Conservation (phyloP, 2,329 filamentous ascomycete species). For the Cordyceps pruinosa region DNA sequence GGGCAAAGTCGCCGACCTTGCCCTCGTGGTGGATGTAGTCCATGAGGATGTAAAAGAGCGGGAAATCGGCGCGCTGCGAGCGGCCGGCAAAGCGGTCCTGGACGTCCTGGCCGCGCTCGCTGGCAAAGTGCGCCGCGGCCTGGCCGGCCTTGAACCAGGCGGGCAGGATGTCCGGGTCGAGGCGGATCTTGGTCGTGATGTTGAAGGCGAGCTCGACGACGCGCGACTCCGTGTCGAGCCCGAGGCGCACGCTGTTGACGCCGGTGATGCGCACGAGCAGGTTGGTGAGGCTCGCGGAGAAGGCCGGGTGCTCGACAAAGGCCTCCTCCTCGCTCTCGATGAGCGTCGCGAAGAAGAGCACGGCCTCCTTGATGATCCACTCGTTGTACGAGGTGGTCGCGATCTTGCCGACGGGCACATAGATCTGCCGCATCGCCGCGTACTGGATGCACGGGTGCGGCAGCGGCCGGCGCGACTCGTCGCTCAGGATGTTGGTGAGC, state of each 20-base stretch:
- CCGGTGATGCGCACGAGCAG: constrained; percentile 74
- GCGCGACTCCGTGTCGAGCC: constrained; percentile 75
- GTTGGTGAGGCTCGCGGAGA: constrained; percentile 81
- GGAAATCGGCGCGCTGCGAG: constrained; percentile 87
- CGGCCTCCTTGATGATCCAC: constrained; percentile 75
- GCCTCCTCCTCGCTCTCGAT: constrained; percentile 96
- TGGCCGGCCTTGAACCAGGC: constrained; percentile 77
- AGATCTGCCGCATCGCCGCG: constrained; percentile 79
- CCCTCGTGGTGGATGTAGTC: constrained; percentile 97
- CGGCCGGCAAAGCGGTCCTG: constrained; percentile 78
- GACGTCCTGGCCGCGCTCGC: constrained; percentile 42
- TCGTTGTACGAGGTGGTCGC: constrained; percentile 79
- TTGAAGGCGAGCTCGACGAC: constrained; percentile 93
- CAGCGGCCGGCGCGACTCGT: constrained; percentile 80
- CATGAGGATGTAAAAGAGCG: constrained; percentile 88
- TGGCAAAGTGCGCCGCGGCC: constrained; percentile 20
- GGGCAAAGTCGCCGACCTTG: constrained; percentile 88
- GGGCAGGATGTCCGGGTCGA: constrained; percentile 78
- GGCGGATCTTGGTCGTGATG: constrained; percentile 89
- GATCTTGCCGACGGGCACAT: constrained; percentile 82
- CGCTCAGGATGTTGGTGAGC: constrained; percentile 67
- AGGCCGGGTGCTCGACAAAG: constrained; percentile 78
- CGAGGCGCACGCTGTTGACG: constrained; percentile 64
- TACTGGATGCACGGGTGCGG: constrained; percentile 90
- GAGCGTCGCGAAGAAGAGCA: constrained; percentile 81